Base-by-base conservation (phyloP, 345 rosid genomes). In the Citrus mangshanensis region DNA sequence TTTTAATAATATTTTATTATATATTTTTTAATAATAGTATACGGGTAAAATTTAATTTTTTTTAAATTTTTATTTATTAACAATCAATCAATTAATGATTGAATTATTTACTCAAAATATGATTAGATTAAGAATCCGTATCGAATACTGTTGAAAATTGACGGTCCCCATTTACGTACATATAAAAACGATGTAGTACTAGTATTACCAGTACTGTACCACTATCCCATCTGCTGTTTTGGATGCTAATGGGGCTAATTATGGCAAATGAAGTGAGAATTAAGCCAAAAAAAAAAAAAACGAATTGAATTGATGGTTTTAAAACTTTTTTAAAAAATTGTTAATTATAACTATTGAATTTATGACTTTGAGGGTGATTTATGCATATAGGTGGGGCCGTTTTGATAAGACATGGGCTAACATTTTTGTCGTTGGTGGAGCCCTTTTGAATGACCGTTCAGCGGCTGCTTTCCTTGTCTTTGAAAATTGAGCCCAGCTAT, bases 351-450 rank as follows among this genome's bases (percentile, higher is more conserved):
- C 30, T 9, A 27, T 60, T n/a, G 28, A 27, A 28, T 34, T 56
- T 22, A 49, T 72, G 76, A 58, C 64, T 55, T 72, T 24, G 76
- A 73, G 66, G 76, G 76, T 35, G 66, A 73, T 73, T 58, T 21
- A 13, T 73, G 66, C 51, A 73, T 5, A 14, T 5, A 2, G 24
- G 76, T 54, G 37, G 76, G 76, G 30, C 67, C 75, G 13, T 19
- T 8, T 55, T 19, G 75, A 71, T 28, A 71, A 19, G 62, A 56
- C n/a, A n/a, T 35, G 64, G 64, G 6, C 14, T 19, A 9, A 8
- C 59, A 19, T 4, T 32, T 70, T 54, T 46, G 37, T 24, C 4
- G 73, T 70, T 27, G 65, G 60, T 27, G 68, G 40, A 59, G 68
- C 61, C 56, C 77, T 60, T 60, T 3, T 13, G 18, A 46, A 3